Evolutionary conservation across 2,329 filamentous ascomycete species (phyloP).

Genomic region (Colletotrichum gloeosporioides): DNA sequence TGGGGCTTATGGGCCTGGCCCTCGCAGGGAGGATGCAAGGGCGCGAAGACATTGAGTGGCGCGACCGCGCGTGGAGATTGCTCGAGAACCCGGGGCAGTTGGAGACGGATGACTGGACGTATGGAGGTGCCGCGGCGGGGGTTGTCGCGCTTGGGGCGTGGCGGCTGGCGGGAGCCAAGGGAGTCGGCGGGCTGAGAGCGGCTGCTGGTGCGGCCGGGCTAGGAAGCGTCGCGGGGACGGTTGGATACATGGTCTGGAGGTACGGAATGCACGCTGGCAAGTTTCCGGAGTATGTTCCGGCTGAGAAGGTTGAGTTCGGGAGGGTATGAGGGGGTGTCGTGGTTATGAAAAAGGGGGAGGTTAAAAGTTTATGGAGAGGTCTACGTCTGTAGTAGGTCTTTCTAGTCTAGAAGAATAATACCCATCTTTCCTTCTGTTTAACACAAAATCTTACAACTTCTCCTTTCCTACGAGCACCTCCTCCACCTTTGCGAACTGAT

Average conservation of each 20-base stretch:
- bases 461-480: slow-evolving; percentile 54
- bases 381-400: not conserved
- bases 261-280: slow-evolving; percentile 52
- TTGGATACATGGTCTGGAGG: slow-evolving; percentile 54
- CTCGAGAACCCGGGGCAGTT: slow-evolving; percentile 63
- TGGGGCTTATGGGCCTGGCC: slow-evolving; percentile 47
- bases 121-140: slow-evolving; percentile 42
- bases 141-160: slow-evolving; percentile 29
- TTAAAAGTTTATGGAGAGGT: not conserved
- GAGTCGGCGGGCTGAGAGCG: slow-evolving; percentile 40
- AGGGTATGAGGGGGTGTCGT: not conserved
- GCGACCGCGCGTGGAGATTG: slow-evolving; percentile 67
- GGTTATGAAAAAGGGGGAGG: not conserved
- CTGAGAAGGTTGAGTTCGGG: slow-evolving; percentile 12
- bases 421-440: not conserved
- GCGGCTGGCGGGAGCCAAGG: slow-evolving; percentile 27
- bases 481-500: slow-evolving; percentile 78
- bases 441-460: slow-evolving; percentile 46
- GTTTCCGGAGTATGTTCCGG: slow-evolving; percentile 31
- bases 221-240: slow-evolving; percentile 54
- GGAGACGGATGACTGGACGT: slow-evolving; percentile 61
- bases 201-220: slow-evolving; percentile 49
- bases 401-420: not conserved
- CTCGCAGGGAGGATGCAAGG: slow-evolving; percentile 58
- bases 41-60: slow-evolving; percentile 66